Conservation (phyloP, 768 basidiomycete species). For the Kwoniella botswanensis region DNA sequence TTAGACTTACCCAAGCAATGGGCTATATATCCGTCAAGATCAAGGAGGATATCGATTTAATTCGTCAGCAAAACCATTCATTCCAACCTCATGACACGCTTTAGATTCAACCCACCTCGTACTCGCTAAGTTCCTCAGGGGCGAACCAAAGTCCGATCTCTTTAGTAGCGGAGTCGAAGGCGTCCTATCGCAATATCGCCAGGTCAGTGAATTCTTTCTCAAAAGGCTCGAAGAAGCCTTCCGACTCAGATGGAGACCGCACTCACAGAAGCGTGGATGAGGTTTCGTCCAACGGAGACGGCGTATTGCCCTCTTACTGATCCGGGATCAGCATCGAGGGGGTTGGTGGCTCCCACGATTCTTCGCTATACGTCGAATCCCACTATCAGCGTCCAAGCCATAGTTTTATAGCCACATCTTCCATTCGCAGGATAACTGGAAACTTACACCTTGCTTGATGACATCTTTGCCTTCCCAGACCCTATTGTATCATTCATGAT, state of each 20-base stretch:
- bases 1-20: slow-evolving; percentile 43
- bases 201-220: neutral
- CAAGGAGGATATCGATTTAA: neutral
- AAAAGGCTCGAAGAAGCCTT: neutral
- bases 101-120: slow-evolving; percentile 35
- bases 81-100: no score
- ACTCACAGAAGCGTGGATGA: slow-evolving; percentile 52
- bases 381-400: neutral
- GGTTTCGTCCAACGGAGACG: slow-evolving; percentile 55
- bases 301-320: slow-evolving; percentile 52
- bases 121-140: slow-evolving; percentile 45
- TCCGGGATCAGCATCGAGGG: slow-evolving; percentile 52
- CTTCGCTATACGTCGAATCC: slow-evolving; percentile 35
- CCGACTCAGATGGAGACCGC: neutral
- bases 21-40: slow-evolving; percentile 28
- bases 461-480: slow-evolving; percentile 56
- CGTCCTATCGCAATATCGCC: slow-evolving; percentile 35
- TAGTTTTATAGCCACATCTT: neutral
- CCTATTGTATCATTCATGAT: slow-evolving; percentile 20
- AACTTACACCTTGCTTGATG: slow-evolving; percentile 53
- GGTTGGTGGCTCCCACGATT: slow-evolving; percentile 55
- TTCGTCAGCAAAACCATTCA: no score
- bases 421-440: neutral
- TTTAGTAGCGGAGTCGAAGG: slow-evolving; percentile 54
- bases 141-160: slow-evolving; percentile 55